These are phyloP conservation scores for Colletotrichum destructivum DNA, from an alignment of 2,329 filamentous ascomycete genomes.

Conservation along the genomic window DNA sequence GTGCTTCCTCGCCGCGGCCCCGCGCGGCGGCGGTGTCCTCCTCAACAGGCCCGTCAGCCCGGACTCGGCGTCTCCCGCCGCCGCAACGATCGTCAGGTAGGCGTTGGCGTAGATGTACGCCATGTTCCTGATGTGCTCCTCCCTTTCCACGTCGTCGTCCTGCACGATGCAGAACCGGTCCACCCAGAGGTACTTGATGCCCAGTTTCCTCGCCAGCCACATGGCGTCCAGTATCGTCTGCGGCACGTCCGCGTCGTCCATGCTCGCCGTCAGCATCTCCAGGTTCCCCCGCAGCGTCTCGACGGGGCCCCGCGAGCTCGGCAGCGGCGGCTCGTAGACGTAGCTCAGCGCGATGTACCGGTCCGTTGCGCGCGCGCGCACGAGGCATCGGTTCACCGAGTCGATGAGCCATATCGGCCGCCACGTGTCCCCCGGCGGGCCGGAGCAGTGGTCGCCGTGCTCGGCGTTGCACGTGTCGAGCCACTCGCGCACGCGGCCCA, in stretches of 20 bases:
- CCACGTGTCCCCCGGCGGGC: constrained; percentile 50
- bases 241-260: constrained; percentile 56
- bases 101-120: constrained; percentile 62
- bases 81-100: constrained; percentile 61
- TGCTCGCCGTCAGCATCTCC: constrained; percentile 52
- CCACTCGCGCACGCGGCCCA: constrained; percentile 59
- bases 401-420: constrained; percentile 60
- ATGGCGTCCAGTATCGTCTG: constrained; percentile 61
- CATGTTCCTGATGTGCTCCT: constrained; percentile 60
- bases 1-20: constrained; percentile 51
- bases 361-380: constrained; percentile 56
- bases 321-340: constrained; percentile 55
- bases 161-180: constrained; percentile 63
- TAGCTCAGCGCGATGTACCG: constrained; percentile 64
- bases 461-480: constrained; percentile 60
- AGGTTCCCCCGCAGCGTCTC: constrained; percentile 56
- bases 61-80: constrained; percentile 56
- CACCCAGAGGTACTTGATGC: constrained; percentile 62
- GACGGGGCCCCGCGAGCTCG: constrained; percentile 41
- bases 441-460: constrained; percentile 58
- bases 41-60: constrained; percentile 50
- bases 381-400: constrained; percentile 56
- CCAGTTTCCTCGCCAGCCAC: constrained; percentile 60
- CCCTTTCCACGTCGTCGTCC: constrained; percentile 57
- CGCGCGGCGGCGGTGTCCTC: constrained; percentile 44